Evolutionary conservation across 805 yeast species (phyloP).

Genomic region (Wickerhamomyces bisporus): DNA sequence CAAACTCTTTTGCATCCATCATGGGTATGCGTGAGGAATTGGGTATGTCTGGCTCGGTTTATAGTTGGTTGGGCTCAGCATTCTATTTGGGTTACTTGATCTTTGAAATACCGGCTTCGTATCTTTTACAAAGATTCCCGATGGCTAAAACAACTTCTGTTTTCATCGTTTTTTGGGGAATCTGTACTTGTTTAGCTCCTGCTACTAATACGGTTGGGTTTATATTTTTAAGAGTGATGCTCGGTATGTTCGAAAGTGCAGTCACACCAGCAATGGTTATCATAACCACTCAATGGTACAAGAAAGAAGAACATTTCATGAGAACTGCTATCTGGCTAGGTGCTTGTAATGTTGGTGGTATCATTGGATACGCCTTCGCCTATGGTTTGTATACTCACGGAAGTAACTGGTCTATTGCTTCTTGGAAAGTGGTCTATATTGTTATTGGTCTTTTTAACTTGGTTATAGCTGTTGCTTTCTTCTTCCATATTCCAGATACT

Average conservation of each 20-base stretch:
- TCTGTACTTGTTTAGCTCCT: conserved; percentile 47
- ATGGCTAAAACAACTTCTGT: conserved; percentile 45
- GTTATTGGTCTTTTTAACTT: conserved; percentile 57
- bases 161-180: conserved; percentile 60
- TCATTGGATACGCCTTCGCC: conserved; percentile 48
- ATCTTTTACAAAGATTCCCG: conserved; percentile 49
- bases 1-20: conserved; percentile 48
- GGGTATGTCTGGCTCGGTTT: conserved; percentile 39
- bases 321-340: conserved; percentile 42
- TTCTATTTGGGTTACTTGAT: conserved; percentile 61
- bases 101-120: conserved; percentile 46
- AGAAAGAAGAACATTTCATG: conserved; percentile 38
- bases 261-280: conserved; percentile 55
- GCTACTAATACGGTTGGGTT: conserved; percentile 34
- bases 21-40: conserved; percentile 43
- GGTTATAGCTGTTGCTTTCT: conserved; percentile 41
- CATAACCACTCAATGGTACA: conserved; percentile 56
- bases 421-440: conserved; percentile 60
- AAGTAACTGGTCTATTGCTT: conserved; percentile 34
- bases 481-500: conserved; percentile 48
- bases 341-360: conserved; percentile 40
- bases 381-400: conserved; percentile 42
- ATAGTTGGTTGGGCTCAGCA: conserved; percentile 54
- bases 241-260: conserved; percentile 49
- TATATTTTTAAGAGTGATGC: conserved; percentile 40